These are phyloP conservation scores for Acacia melanoxylon DNA, from an alignment of 306 rosid genomes.

Conservation along the genomic window DNA sequence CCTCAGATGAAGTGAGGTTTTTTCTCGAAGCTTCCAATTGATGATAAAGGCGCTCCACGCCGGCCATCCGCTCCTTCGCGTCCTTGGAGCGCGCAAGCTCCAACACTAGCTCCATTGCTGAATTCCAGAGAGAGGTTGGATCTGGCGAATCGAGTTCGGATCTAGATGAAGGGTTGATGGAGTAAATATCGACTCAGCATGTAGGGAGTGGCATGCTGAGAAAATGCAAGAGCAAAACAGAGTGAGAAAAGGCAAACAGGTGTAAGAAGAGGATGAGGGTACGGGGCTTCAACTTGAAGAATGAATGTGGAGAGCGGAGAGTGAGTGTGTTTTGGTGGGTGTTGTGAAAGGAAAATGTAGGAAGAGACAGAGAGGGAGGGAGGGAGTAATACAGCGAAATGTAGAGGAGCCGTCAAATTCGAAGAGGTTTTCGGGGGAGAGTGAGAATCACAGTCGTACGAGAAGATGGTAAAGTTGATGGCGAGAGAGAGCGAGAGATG, in stretches of 20 bases:
- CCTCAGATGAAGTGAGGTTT: conserved; percentile 75
- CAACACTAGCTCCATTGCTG: conserved; percentile 86
- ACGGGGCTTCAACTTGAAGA: neutral
- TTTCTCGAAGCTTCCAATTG: conserved; percentile 86
- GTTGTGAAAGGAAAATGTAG: conserved; percentile 3
- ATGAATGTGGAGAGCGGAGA: neutral
- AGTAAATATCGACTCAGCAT: neutral
- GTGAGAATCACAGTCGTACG: neutral
- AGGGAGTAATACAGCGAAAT: neutral
- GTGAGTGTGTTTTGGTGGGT: conserved; percentile 18
- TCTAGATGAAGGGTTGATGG: neutral
- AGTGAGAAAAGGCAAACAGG: neutral
- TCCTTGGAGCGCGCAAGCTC: conserved; percentile 97
- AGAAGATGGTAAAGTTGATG: neutral
- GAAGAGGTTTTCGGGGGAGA: neutral
- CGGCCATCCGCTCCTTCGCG: conserved; percentile 97
- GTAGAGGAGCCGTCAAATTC: conserved; percentile 22
- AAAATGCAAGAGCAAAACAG: neutral
- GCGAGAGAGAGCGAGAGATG: neutral
- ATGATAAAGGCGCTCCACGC: conserved; percentile 91
- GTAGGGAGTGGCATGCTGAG: neutral
- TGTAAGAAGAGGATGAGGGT: neutral
- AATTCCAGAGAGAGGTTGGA: conserved; percentile 29
- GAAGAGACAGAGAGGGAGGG: neutral
- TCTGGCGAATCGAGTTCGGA: conserved; percentile 28